phyloP scores from a whole-genome alignment of 495 filamentous ascomycete genomes.

The Aspergillus conjunctus region DNA sequence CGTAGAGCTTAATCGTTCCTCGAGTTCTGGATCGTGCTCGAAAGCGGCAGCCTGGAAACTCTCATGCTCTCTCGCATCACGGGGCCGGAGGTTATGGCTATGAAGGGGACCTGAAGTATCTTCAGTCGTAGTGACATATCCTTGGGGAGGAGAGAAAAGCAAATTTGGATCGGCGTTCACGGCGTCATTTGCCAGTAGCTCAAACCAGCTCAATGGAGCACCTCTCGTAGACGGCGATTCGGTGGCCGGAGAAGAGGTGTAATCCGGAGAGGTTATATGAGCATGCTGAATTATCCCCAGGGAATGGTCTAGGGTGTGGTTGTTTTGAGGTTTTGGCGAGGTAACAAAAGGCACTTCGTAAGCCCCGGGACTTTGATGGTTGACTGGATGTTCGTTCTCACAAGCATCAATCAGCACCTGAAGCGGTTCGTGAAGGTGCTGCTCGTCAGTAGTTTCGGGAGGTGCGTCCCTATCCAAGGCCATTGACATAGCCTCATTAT shows the following conservation, averaged over 20 bases:
- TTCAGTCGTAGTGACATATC: neutral
- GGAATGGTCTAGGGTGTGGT: conserved; percentile 3
- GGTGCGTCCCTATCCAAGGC: neutral
- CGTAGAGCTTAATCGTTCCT: conserved; percentile 16
- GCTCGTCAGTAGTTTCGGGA: neutral
- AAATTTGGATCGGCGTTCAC: conserved; percentile 32
- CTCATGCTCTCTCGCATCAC: conserved; percentile 26
- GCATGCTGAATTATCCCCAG: neutral
- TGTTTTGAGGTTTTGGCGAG: neutral
- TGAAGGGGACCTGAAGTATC: neutral
- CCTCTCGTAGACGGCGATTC: conserved; percentile 28
- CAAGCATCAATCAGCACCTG: conserved; percentile 33
- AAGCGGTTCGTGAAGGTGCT: conserved; percentile 23
- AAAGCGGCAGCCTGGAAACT: conserved; percentile 37
- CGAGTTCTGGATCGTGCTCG: conserved; percentile 23
- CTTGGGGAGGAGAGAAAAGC: conserved; percentile 25
- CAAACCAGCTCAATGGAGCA: conserved; percentile 37
- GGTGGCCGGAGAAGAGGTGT: conserved; percentile 29
- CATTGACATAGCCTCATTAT: neutral
- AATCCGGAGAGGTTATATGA: conserved; percentile 7
- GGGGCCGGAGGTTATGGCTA: conserved; percentile 17
- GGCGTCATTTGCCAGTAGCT: conserved; percentile 34
- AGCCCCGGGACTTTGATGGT: neutral
- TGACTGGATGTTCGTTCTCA: conserved; percentile 24
- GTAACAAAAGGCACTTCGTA: neutral